Conservation (phyloP, 306 rosid genomes). For the Vicia villosa region DNA sequence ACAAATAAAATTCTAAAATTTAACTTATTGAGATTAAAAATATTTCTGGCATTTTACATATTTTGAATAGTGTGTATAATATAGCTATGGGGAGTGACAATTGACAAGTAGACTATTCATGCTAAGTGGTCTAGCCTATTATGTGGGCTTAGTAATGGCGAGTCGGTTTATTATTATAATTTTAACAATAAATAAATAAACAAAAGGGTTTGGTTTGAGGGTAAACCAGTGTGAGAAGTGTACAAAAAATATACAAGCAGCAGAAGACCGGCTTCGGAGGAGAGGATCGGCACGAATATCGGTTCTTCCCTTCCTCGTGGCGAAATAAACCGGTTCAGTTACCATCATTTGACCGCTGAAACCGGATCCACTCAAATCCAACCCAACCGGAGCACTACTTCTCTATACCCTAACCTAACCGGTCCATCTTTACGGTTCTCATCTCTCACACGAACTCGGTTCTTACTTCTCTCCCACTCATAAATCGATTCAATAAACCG, state of each 20-base stretch:
- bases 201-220: background rate
- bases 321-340: conserved; percentile 49
- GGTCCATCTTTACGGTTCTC: conserved; percentile 60
- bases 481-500: conserved; percentile 30
- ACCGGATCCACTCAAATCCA: conserved; percentile 43
- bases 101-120: too few relatives aligned
- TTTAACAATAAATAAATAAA: background rate
- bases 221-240: background rate
- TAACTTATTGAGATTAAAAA: too few relatives aligned
- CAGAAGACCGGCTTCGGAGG: conserved; percentile 36
- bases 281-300: conserved; percentile 47
- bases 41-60: too few relatives aligned
- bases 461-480: conserved; percentile 32
- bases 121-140: too few relatives aligned
- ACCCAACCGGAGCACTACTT: conserved; percentile 43
- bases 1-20: too few relatives aligned
- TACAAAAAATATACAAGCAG: background rate
- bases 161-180: background rate
- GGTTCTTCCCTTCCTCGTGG: conserved; percentile 33
- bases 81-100: too few relatives aligned
- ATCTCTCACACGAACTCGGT: conserved; percentile 52
- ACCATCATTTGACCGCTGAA: conserved; percentile 34
- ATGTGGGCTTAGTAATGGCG: too few relatives aligned
- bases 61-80: too few relatives aligned
- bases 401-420: conserved; percentile 65